A percentile compares a stretch with the other conserved stretches of the same genome.
These are phyloP conservation scores for Aplosporella prunicola DNA, from an alignment of 2,329 filamentous ascomycete genomes.

Conservation along the genomic window DNA sequence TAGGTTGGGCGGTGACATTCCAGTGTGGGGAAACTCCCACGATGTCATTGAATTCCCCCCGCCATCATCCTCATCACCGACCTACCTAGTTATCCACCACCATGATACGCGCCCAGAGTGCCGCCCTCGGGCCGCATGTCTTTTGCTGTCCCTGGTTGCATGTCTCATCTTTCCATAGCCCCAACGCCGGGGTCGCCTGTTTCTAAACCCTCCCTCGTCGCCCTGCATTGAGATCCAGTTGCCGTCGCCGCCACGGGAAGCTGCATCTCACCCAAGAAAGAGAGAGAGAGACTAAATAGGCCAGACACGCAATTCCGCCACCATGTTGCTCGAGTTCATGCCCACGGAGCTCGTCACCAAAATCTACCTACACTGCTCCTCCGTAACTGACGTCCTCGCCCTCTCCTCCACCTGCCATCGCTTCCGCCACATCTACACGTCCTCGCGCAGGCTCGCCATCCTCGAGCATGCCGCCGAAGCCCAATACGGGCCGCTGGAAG, in stretches of 20 bases:
- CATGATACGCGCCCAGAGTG: no score
- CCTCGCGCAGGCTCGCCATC: slow-evolving; percentile 46
- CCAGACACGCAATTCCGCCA: slow-evolving; percentile 13
- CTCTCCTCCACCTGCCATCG: slow-evolving; percentile 47
- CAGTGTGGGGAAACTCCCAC: no score
- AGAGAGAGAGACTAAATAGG: slow-evolving; percentile 1
- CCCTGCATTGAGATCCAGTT: slow-evolving; percentile 7
- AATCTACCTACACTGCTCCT: slow-evolving; percentile 44
- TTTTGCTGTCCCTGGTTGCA: no score
- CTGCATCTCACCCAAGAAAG: slow-evolving; percentile 3
- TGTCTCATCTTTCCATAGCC: slow-evolving; percentile 37
- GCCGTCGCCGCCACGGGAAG: slow-evolving; percentile 3
- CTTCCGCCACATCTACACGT: slow-evolving; percentile 43
- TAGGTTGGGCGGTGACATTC: no score
- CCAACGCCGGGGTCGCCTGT: slow-evolving; percentile 43
- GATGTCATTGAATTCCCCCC: no score
- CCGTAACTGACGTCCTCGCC: slow-evolving; percentile 44
- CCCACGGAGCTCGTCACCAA: slow-evolving; percentile 51
- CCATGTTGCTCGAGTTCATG: slow-evolving; percentile 46
- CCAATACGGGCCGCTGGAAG: slow-evolving; percentile 49
- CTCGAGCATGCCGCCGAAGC: slow-evolving; percentile 44
- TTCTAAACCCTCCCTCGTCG: slow-evolving; percentile 32
- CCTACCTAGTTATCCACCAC: no score
- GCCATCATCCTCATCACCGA: no score
- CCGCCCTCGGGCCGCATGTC: no score